These are phyloP conservation scores for Yamadazyma kitorensis DNA, from an alignment of 805 yeast species.

Conservation along the genomic window DNA sequence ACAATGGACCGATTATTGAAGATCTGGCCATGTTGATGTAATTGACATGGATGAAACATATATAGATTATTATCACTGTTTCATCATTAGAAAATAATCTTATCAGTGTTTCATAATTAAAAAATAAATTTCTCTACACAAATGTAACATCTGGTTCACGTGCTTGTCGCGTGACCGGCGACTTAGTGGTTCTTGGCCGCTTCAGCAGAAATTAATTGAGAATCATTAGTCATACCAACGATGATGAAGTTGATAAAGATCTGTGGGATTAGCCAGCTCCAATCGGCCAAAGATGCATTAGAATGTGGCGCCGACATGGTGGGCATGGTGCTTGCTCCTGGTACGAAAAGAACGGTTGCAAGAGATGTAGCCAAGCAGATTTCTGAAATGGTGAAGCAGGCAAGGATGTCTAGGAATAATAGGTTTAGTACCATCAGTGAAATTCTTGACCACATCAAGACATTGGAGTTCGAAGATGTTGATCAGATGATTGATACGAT, in stretches of 20 bases:
- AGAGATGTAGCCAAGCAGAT: conserved; percentile 26
- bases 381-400: conserved; percentile 23
- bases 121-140: too few species aligned
- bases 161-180: too few species aligned
- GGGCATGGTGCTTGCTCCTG: conserved; percentile 88
- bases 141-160: too few species aligned
- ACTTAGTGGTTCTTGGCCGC: too few species aligned
- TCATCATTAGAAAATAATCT: too few species aligned
- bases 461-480: conserved; percentile 11
- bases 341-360: conserved; percentile 65
- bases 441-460: conserved; percentile 13
- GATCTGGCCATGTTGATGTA: too few species aligned
- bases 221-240: too few species aligned
- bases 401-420: conserved; percentile 16
- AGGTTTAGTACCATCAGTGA: conserved; percentile 19
- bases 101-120: too few species aligned
- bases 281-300: conserved; percentile 71
- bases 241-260: conserved; percentile 65
- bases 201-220: too few species aligned
- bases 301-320: conserved; percentile 69
- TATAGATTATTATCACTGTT: too few species aligned
- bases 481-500: conserved; percentile 30
- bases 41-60: too few species aligned
- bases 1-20: too few species aligned
- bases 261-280: conserved; percentile 72